A percentile compares a stretch with the other conserved stretches of the same genome.
Conservation (phyloP, 805 yeast genomes). For the Suhomyces sp. region DNA sequence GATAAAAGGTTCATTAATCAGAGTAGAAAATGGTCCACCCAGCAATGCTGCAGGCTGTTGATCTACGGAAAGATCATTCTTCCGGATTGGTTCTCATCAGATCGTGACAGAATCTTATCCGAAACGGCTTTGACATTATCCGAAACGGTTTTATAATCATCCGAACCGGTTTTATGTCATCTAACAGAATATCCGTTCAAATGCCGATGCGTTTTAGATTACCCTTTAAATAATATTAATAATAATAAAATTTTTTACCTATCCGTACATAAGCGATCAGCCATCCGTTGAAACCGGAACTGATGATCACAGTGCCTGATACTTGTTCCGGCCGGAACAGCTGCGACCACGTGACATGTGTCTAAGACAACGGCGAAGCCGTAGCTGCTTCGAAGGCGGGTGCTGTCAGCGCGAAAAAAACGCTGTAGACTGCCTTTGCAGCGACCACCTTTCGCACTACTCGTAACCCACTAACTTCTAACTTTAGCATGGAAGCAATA, state of each 20-base stretch:
- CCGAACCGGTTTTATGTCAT: too few relatives aligned
- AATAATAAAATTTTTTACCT: neutral
- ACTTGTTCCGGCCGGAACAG: neutral
- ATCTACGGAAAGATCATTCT: too few relatives aligned
- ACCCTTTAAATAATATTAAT: too few relatives aligned
- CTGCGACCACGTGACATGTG: neutral
- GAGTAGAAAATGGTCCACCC: too few relatives aligned
- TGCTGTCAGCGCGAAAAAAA: neutral
- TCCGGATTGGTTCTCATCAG: too few relatives aligned
- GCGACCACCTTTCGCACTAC: neutral
- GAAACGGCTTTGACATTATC: too few relatives aligned
- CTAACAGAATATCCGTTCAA: neutral
- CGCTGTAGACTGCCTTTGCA: neutral
- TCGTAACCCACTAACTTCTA: neutral
- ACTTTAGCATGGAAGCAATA: neutral
- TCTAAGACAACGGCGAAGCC: neutral
- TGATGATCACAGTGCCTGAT: neutral
- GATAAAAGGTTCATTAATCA: too few relatives aligned
- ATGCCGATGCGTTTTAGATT: neutral
- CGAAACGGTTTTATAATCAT: too few relatives aligned
- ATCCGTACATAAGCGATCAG: neutral
- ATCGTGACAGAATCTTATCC: too few relatives aligned
- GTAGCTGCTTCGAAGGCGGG: too few relatives aligned
- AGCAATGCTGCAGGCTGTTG: too few relatives aligned
- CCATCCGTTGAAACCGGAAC: neutral